Percentiles rank a stretch among this genome's conserved stretches.
phyloP scores from a whole-genome alignment of 257 asterid species.

The Marsdenia floribunda region DNA sequence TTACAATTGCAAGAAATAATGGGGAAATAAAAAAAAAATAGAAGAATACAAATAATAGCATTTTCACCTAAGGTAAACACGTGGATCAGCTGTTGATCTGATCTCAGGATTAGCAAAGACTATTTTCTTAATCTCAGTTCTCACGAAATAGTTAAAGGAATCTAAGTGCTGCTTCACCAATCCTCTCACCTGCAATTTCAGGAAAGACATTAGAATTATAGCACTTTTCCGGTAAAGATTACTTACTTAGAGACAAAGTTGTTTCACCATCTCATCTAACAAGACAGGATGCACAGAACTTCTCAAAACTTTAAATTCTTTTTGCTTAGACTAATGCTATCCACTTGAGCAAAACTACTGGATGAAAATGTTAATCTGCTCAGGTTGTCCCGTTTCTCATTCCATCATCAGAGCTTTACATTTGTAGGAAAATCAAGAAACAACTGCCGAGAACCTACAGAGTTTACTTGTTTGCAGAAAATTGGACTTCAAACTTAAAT shows the following conservation, averaged over 20 bases:
- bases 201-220: not conserved
- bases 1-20: not conserved
- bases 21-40: not conserved
- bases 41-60: not conserved
- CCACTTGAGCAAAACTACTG: not conserved
- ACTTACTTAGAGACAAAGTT: not conserved
- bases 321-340: not conserved
- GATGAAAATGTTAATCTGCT: not conserved
- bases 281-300: no score
- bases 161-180: slow-evolving; percentile 92
- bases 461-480: no score
- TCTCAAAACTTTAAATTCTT: no score
- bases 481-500: no score
- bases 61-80: slow-evolving; percentile 44
- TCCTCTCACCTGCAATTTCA: slow-evolving; percentile 68
- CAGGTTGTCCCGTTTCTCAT: no score
- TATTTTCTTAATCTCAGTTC: slow-evolving; percentile 59
- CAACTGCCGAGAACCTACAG: no score
- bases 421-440: no score
- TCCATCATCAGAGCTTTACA: no score
- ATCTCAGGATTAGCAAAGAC: slow-evolving; percentile 55
- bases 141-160: slow-evolving; percentile 73
- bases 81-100: slow-evolving; percentile 36
- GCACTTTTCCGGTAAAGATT: not conserved
- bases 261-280: no score